Evolutionary conservation across 2,329 filamentous ascomycete species (phyloP), one percentile per base, ranked within the genome.

Genomic region (Botrytis aclada): DNA sequence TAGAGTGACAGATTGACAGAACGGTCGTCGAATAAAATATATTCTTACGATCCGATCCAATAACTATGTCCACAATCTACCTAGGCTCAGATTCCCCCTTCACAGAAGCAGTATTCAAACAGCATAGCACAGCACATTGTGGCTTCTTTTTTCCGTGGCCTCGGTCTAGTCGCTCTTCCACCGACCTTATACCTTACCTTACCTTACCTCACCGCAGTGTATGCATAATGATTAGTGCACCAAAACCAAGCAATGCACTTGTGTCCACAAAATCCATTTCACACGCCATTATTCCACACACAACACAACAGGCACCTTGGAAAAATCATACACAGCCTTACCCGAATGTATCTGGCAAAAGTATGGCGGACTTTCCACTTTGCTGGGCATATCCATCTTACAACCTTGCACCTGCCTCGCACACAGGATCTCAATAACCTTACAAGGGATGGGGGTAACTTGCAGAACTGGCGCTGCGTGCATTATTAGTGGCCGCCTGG

Each of bases 321-420:
- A 71, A 70, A 63, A 32, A 72, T 56, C 65, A 56, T 67, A 67
- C 71, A 72, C 65, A 72, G 71, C 71, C 71, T 72, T 72, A 72
- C 71, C 71, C 71, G 71, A 69, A 70, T 70, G 43, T 56, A 70
- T 72, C 71, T 70, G 65, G 56, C 71, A 72, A 54, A 62, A 70
- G 71, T 72, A 61, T 69, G 71, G 71, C 71, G 61, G 45, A 54
- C 32, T 66, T 66, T 54, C 37, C 18, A 56, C 37, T 56, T 67
- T 18, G n/a, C 47, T 67, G 65, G 65, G 47, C 65, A 56, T 41
- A 43, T 34, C 47, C 65, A 67, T 67, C 65, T 56, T 29, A 37
- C 45, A 54, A 66, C 64, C 45, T 37, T 66, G 64, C 65, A 56
- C 64, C 64, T 47, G 32, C 47, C 64, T 56, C 37, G 37, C 37